Evolutionary conservation across 1,139 yeast species (phyloP), one percentile per base, ranked within the genome.

Genomic region (Hanseniaspora gamundiae): DNA sequence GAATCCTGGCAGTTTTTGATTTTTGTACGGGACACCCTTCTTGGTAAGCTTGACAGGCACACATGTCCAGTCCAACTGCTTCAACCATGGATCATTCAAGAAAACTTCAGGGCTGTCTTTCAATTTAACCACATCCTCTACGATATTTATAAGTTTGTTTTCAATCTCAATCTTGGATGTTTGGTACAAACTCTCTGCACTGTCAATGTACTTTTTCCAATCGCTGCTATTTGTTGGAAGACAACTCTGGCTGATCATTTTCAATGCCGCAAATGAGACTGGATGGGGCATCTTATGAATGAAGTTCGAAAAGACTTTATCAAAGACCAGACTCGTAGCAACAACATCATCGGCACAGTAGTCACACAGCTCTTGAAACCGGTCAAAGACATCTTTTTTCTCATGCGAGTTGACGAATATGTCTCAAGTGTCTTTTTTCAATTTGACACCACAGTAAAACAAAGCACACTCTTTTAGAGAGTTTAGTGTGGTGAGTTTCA

Each of bases 281-380:
- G 98, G 97, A 61, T 93, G 98, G 0, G 97, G 95, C 29, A 88
- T 78, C 43, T 77, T 73, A 27, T 66, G 55, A 35, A 75, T 62
- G 56, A 84, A 93, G 29, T 67, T 65, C 0, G 95, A 95, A 41
- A 80, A 74, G 0, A 87, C 73, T 48, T 75, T 76, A 46, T 72
- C 68, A 50, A 82, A 78, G 0, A 91, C 88, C 48, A 67, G 65
- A 55, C 71, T 82, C 0, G 98, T 91, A 1, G 81, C 80, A 2
- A 65, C 66, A 0, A 87, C 95, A 64, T 93, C 99, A 13, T 65
- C 66, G 1, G 95, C 87, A 70, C 98, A 93, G 65, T 93, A 93
- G 39, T 66, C 63, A 70, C 87, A 76, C 48, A 87, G 67, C 19
- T 61, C 53, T 46, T 75, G 72, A 58, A 88, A 79, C 50, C 78